Conservation (phyloP, 2,329 filamentous ascomycete species). For the Penicillium crustosum region DNA sequence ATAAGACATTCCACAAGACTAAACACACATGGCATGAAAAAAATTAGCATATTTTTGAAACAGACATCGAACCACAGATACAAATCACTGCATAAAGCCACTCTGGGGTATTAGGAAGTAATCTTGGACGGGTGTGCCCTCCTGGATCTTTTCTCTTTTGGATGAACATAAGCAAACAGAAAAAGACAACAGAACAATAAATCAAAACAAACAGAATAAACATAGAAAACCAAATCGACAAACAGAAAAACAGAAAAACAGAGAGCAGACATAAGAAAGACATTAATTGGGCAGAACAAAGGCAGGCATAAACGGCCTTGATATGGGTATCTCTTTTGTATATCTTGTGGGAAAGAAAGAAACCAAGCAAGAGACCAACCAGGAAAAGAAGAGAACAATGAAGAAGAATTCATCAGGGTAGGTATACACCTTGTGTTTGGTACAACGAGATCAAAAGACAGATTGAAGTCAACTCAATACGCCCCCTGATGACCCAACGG, state of each 20-base stretch:
- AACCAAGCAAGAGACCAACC: conserved; percentile 9
- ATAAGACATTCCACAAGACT: not conserved
- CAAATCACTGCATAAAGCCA: not conserved
- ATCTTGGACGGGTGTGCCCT: not conserved
- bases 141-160: not conserved
- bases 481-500: conserved; percentile 26
- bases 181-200: not conserved
- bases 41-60: not conserved
- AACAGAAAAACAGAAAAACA: not conserved
- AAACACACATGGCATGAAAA: not conserved
- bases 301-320: conserved; percentile 3
- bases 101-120: not conserved
- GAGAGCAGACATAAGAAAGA: not conserved
- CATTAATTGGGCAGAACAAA: conserved; percentile 1
- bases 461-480: conserved; percentile 13
- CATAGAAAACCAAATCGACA: not conserved
- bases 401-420: not conserved
- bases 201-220: not conserved
- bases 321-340: conserved; percentile 15
- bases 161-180: not conserved
- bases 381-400: not conserved
- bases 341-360: conserved; percentile 6
- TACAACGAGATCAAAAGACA: not conserved
- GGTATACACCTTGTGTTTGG: not conserved
- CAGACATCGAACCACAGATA: not conserved